Conservation (phyloP, 164 flowering plant species). For the grape (Vitis vinifera) region ASM3070453v1 NC_081808.1:25734001-25734500, state of each 20-base stretch:
- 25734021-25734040: slow-evolving; percentile 31
- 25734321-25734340: background rate
- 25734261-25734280: background rate
- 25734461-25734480: too few species aligned
- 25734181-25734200: slow-evolving; percentile 38
- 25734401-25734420: too few species aligned
- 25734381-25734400: background rate
- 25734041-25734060: too few species aligned
- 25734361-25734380: slow-evolving; percentile 5
- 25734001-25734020: slow-evolving; percentile 88
- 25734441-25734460: too few species aligned
- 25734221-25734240: slow-evolving; percentile 4
- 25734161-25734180: slow-evolving; percentile 16
- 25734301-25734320: slow-evolving; percentile 1
- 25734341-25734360: background rate
- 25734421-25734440: too few species aligned
- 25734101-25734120: too few species aligned
- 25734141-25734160: too few species aligned
- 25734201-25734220: slow-evolving; percentile 33
- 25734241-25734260: too few species aligned
- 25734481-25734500: too few species aligned
- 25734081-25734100: too few species aligned
- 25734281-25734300: slow-evolving; percentile 16
- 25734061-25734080: too few species aligned
- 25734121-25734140: too few species aligned